phyloP scores from a whole-genome alignment of 176 grass and related monocot species.

The Calamus simplicifolius region DNA sequence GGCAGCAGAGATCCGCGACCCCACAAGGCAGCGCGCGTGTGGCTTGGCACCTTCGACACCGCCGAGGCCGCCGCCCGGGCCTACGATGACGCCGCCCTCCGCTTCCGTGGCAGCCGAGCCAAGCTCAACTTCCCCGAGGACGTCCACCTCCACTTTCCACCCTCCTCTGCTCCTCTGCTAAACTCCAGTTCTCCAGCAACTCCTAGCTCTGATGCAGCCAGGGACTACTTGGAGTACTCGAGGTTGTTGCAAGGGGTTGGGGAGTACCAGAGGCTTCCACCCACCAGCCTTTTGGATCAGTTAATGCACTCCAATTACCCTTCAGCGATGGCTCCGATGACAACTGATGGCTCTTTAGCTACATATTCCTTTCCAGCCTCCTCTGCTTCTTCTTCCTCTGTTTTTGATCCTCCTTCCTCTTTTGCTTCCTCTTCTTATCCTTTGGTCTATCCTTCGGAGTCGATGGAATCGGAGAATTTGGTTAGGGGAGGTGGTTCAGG shows the following conservation, averaged over 20 bases:
- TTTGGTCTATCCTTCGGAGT: too few relatives aligned
- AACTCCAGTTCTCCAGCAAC: too few relatives aligned
- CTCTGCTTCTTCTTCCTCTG: slow-evolving; percentile 1
- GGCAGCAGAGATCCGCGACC: slow-evolving; percentile 97
- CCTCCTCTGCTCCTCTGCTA: slow-evolving; percentile 1
- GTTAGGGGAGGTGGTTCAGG: too few relatives aligned
- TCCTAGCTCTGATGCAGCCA: not conserved
- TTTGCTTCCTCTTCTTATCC: too few relatives aligned
- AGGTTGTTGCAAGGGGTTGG: not conserved
- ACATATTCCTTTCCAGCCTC: not conserved
- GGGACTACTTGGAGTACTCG: slow-evolving; percentile 12
- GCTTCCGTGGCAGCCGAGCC: slow-evolving; percentile 81
- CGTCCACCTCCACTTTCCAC: slow-evolving; percentile 36
- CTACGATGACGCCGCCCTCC: slow-evolving; percentile 87
- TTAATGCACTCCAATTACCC: not conserved
- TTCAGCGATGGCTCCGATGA: too few relatives aligned
- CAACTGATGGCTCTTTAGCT: too few relatives aligned
- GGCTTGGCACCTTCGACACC: slow-evolving; percentile 97
- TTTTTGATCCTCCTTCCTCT: not conserved
- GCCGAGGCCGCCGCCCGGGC: slow-evolving; percentile 93
- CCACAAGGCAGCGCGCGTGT: slow-evolving; percentile 94
- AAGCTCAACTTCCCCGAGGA: slow-evolving; percentile 99
- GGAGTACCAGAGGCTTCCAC: not conserved
- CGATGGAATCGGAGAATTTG: too few relatives aligned
- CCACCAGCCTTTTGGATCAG: slow-evolving; percentile 3